Base-by-base conservation (phyloP, 2,329 filamentous ascomycete genomes). In the Chaetomium sp. region DNA sequence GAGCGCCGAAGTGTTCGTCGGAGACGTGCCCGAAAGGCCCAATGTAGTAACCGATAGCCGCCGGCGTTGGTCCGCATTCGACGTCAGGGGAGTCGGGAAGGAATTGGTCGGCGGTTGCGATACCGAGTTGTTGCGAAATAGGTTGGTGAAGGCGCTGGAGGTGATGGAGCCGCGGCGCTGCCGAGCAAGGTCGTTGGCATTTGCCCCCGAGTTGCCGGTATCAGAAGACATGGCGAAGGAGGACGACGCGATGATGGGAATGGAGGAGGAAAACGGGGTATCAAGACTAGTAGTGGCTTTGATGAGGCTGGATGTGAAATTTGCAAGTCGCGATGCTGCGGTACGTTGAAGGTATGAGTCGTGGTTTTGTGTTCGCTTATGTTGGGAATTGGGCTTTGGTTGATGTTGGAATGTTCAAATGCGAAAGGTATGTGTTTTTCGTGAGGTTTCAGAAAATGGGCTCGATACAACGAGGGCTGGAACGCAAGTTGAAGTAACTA, bases 41-140 rank as follows among this genome's bases (percentile, higher is more conserved):
- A 90, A 73, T 4, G 87, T 89, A 46, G 83, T 85, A 66, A 91
- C 81, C 45, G 88, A 91, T 61, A 91, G 80, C 47, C 88, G 84
- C 56, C 84, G 82, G 59, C 81, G 79, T 61, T 78, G 75, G 53
- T 84, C 71, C 57, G 73, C 75, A 52, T 76, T 73, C 19, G 73
- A 71, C 37, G 71, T 67, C 50, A 72, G 69, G 49, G 73, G 68
- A 45, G 69, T 69, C 35, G 78, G 75, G 61, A 80, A 79, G 43
- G 74, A 69, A 33, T 71, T 68, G 35, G 72, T 72, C 19, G 55
- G 41, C 62, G 73, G 66, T 56, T 74, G 68, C 55, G 74, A 74
- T 54, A 76, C 72, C 3, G 80, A 81, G 63, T 78, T 78, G 64
- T 76, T 79, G 61, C 82, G 74, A 68, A 84, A 86, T 57, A 87